Percentiles rank a stretch among this genome's conserved stretches.
These are phyloP conservation scores for Sporormia fimetaria DNA, from an alignment of 495 filamentous ascomycete genomes.

Conservation along the genomic window DNA sequence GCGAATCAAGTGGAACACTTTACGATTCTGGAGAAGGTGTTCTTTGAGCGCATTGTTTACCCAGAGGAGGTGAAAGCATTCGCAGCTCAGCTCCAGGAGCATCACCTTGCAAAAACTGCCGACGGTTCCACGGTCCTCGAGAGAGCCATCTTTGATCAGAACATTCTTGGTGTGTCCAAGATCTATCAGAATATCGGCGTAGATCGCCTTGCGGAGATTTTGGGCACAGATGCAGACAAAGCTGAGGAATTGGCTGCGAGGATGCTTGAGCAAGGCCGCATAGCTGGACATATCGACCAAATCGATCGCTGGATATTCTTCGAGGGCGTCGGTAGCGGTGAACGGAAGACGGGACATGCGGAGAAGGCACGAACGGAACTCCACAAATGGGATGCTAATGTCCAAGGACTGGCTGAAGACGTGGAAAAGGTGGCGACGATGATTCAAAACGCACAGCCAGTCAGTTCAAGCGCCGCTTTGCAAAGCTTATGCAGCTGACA, in stretches of 20 bases:
- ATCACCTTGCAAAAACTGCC: conserved; percentile 77
- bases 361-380: conserved; percentile 57
- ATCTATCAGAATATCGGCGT: conserved; percentile 84
- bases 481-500: too few relatives aligned
- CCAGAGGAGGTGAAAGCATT: conserved; percentile 78
- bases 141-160: conserved; percentile 91
- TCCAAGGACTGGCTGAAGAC: conserved; percentile 73
- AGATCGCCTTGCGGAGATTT: conserved; percentile 59
- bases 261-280: conserved; percentile 89
- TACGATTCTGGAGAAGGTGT: conserved; percentile 93
- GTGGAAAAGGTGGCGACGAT: conserved; percentile 75
- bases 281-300: conserved; percentile 86
- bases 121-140: conserved; percentile 91
- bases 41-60: conserved; percentile 73
- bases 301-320: conserved; percentile 84
- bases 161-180: conserved; percentile 72
- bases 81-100: conserved; percentile 62
- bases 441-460: conserved; percentile 59
- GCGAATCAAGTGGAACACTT: conserved; percentile 65
- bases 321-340: conserved; percentile 56
- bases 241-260: conserved; percentile 84
- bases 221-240: conserved; percentile 67
- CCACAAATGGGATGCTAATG: conserved; percentile 78
- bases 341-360: conserved; percentile 47
- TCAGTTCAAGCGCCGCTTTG: conserved; percentile 23